Base-by-base conservation (phyloP, 2,329 filamentous ascomycete genomes). In the Trichoderma atrobrunneum region DNA sequence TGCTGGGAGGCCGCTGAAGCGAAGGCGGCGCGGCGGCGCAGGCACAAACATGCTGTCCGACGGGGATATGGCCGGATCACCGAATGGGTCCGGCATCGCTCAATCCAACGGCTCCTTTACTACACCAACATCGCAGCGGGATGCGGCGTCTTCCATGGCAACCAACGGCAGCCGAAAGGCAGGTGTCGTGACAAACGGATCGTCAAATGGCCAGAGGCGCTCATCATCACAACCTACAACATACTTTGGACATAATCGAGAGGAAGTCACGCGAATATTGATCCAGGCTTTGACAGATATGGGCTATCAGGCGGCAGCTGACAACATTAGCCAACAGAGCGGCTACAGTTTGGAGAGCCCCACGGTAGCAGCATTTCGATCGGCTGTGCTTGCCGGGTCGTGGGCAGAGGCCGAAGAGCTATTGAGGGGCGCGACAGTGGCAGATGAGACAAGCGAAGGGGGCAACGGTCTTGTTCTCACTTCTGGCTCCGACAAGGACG, bases 261-360 rank as follows among this genome's bases (percentile, higher is more conserved):
- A 97, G 84, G 95, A 99, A 83, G 92, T 98, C 59, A 97, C 95
- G 6, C 88, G 96, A 69, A 92, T 98, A 74, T 83, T 99, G 77
- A 96, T 99, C 78, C 96, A 99, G 82, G 93, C 94, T 43, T 84
- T 99, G 75, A 89, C 90, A 28, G 95, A 98, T 80, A 87, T 99
- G 84, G 96, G 96, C 3, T 98, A 98, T 79, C 86, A 90, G 72
- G 85, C 86, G 14, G 93, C 95, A 14, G 95, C 96, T 28, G 86
- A 89, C 59, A 90, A 87, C 73, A 85, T 99, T 72, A 92, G 89
- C 78, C 87, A 88, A 73, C 93, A 97, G 81, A 98, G 95, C 78
- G 95, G 94, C 1, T 97, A 89, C 79, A 90, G 95, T 79, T 85
- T 99, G 72, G 96, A 99, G 82, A 96, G 90, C 73, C 89, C 91